Evolutionary conservation across 208 protist species (phyloP).

Genomic region (Leishmania gerbilli): DNA sequence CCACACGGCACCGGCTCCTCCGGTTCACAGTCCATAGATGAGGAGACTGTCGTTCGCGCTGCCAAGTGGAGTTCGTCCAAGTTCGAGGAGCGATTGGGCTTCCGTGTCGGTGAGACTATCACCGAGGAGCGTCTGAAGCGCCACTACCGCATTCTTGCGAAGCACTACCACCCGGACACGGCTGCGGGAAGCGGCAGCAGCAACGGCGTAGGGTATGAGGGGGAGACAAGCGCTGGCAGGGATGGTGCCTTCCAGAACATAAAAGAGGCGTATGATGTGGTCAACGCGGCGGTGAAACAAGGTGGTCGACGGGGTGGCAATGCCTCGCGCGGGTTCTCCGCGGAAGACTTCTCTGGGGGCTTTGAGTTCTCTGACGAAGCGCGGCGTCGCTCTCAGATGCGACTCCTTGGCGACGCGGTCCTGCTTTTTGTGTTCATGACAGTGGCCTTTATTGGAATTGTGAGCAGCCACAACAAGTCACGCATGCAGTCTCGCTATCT

Average conservation of each 20-base stretch:
- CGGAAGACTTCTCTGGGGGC: conserved; percentile 10
- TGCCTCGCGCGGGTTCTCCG: not conserved
- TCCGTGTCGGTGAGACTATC: conserved; percentile 39
- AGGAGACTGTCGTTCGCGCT: conserved; percentile 37
- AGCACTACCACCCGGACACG: conserved; percentile 82
- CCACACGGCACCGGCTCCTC: not conserved
- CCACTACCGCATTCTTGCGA: conserved; percentile 71
- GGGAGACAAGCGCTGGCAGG: not conserved
- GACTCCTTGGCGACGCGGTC: conserved; percentile 61
- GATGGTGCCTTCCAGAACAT: conserved; percentile 66
- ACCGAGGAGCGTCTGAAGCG: conserved; percentile 49
- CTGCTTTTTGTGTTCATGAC: conserved; percentile 69
- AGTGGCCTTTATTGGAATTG: conserved; percentile 57
- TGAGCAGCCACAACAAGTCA: conserved; percentile 60
- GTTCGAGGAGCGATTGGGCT: conserved; percentile 70
- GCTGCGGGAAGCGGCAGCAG: not conserved
- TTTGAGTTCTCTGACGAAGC: conserved; percentile 64
- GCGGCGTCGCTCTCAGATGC: conserved; percentile 57
- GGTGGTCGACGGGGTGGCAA: conserved; percentile 2
- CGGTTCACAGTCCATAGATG: conserved; percentile 10
- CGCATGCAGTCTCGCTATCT: conserved; percentile 55
- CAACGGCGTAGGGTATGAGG: not conserved
- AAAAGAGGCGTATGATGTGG: conserved; percentile 72
- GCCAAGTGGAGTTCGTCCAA: conserved; percentile 45
- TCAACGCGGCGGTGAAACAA: conserved; percentile 30